These are phyloP conservation scores for Pythium coloratum DNA, from an alignment of 352 stramenopile genomes.

Conservation along the genomic window DNA sequence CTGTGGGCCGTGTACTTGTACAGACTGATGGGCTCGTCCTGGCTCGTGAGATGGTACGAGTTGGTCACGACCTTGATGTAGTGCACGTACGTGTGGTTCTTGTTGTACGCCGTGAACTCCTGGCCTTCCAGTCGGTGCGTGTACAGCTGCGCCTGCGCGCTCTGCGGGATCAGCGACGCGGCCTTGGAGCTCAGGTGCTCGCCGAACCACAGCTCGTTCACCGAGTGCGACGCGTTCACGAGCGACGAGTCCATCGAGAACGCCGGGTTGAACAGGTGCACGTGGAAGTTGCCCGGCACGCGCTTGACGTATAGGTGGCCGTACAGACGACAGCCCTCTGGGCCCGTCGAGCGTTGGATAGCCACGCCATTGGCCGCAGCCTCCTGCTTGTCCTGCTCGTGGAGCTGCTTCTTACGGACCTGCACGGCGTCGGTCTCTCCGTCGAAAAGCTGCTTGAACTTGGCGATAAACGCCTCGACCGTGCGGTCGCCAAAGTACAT, in stretches of 20 bases:
- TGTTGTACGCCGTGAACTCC: conserved; percentile 88
- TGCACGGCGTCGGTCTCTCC: conserved; percentile 74
- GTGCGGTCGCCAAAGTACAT: conserved; percentile 96
- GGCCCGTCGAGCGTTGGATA: conserved; percentile 61
- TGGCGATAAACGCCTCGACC: conserved; percentile 88
- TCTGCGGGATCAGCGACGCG: conserved; percentile 80
- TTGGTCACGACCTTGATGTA: conserved; percentile 99
- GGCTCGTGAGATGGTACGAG: conserved; percentile 74
- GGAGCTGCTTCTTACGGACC: conserved; percentile 91
- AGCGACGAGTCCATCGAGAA: conserved; percentile 87
- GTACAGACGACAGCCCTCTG: conserved; percentile 78
- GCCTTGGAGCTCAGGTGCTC: conserved; percentile 55
- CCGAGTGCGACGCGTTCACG: conserved; percentile 94
- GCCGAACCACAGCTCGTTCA: conserved; percentile 97
- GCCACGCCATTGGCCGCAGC: conserved; percentile 54
- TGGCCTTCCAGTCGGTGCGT: conserved; percentile 93
- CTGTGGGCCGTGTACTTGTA: conserved; percentile 92
- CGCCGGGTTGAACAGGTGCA: conserved; percentile 96
- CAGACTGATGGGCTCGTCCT: conserved; percentile 54
- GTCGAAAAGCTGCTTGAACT: conserved; percentile 88
- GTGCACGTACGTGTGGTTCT: conserved; percentile 98
- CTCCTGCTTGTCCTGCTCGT: conserved; percentile 92
- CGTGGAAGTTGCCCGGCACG: conserved; percentile 98
- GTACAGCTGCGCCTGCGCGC: conserved; percentile 90
- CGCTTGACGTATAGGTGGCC: conserved; percentile 86